phyloP scores from a whole-genome alignment of 495 filamentous ascomycete species.

The Letharia lupina region DNA sequence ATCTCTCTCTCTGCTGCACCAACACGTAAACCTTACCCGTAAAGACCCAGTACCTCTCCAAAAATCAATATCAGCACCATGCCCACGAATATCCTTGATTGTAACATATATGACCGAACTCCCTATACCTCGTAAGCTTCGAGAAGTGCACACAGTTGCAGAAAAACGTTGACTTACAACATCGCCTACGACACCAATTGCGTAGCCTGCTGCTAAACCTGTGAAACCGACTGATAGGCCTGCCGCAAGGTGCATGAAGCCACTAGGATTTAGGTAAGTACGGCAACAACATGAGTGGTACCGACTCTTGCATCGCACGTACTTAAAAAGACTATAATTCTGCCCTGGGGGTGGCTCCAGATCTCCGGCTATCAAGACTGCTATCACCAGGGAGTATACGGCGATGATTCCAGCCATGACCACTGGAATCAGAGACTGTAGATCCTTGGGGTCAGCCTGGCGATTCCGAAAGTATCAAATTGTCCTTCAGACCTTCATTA shows the following conservation, averaged over 20 bases:
- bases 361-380: conserved; percentile 85
- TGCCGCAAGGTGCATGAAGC: conserved; percentile 86
- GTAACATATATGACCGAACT: conserved; percentile 88
- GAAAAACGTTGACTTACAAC: conserved; percentile 39
- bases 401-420: conserved; percentile 99
- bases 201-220: conserved; percentile 92
- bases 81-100: conserved; percentile 91
- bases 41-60: conserved; percentile 92
- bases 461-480: not conserved
- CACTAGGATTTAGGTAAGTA: conserved; percentile 41
- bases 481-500: conserved; percentile 77
- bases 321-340: conserved; percentile 77
- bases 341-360: conserved; percentile 55
- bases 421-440: conserved; percentile 82
- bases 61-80: conserved; percentile 99
- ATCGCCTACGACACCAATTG: conserved; percentile 93
- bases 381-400: conserved; percentile 93
- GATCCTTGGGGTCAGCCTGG: conserved; percentile 24
- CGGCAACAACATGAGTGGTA: not conserved
- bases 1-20: not conserved
- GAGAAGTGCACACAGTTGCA: conserved; percentile 1
- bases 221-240: conserved; percentile 89
- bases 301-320: conserved; percentile 27
- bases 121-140: conserved; percentile 45
- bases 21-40: conserved; percentile 56